Evolutionary conservation across 2,329 filamentous ascomycete genomes (phyloP).

Genomic region (Apiospora sp.): DNA sequence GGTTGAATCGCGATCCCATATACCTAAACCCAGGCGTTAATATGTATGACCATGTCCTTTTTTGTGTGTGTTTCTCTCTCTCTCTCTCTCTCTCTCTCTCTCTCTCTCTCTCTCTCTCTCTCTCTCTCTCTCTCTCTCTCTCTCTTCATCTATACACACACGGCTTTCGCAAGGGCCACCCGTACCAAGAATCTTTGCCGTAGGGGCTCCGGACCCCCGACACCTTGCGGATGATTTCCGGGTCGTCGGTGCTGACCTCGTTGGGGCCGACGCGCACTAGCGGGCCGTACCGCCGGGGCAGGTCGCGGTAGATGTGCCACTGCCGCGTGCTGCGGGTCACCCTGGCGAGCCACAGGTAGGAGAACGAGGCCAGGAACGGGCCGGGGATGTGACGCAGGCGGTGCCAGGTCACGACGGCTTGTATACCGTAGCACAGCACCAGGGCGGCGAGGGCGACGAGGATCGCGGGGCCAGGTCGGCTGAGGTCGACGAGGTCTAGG

Average conservation of each 20-base stretch:
- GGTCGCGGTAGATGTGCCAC: conserved; percentile 28
- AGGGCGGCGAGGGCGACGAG: background rate
- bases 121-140: too few species aligned
- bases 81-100: too few species aligned
- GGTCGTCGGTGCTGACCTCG: conserved; percentile 48
- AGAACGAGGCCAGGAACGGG: conserved; percentile 47
- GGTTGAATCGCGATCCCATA: conserved; percentile 56
- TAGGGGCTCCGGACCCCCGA: conserved; percentile 46
- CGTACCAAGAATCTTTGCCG: conserved; percentile 50
- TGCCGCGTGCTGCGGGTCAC: conserved; percentile 40
- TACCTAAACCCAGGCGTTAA: background rate
- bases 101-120: background rate
- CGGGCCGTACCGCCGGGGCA: conserved; percentile 35
- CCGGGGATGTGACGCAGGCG: conserved; percentile 51
- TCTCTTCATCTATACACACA: too few species aligned
- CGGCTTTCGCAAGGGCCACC: conserved; percentile 22
- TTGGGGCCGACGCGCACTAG: conserved; percentile 50
- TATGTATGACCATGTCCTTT: background rate
- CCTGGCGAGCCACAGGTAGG: conserved; percentile 49
- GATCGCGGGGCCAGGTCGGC: background rate
- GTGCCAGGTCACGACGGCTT: conserved; percentile 38
- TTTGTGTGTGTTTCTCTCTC: background rate
- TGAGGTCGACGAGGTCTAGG: background rate
- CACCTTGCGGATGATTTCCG: conserved; percentile 46
- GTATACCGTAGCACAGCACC: background rate